A percentile compares a stretch with the other conserved stretches of the same genome.
These are phyloP conservation scores for Leptomonas seymouri DNA, from an alignment of 208 protist genomes.

Conservation along the genomic window DNA sequence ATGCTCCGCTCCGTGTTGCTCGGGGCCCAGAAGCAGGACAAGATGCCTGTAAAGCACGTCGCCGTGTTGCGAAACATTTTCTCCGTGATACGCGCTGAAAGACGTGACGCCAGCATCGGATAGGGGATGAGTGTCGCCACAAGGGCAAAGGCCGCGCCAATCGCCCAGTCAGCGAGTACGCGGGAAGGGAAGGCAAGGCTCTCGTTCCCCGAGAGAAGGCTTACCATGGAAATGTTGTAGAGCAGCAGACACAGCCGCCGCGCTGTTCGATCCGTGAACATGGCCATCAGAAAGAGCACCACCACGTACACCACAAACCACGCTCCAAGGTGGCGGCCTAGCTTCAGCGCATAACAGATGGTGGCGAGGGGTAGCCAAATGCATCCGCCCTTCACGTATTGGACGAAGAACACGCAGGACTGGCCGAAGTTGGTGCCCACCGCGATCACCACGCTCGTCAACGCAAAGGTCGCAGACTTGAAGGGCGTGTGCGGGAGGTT, in stretches of 20 bases:
- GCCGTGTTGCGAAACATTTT: constrained; percentile 49
- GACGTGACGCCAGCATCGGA: constrained; percentile 55
- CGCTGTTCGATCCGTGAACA: constrained; percentile 55
- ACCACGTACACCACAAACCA: constrained; percentile 75
- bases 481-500: constrained; percentile 39
- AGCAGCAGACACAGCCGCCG: constrained; percentile 66
- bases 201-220: constrained; percentile 43
- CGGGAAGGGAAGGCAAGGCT: constrained; percentile 40
- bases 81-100: constrained; percentile 32
- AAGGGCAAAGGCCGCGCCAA: constrained; percentile 63
- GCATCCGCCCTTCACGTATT: constrained; percentile 56
- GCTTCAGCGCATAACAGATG: constrained; percentile 42
- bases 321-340: constrained; percentile 44
- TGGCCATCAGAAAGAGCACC: constrained; percentile 63
- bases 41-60: constrained; percentile 62
- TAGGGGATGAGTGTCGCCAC: constrained; percentile 66
- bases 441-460: constrained; percentile 60
- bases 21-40: constrained; percentile 68
- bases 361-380: constrained; percentile 76
- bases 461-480: constrained; percentile 49
- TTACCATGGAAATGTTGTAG: constrained; percentile 65
- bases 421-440: constrained; percentile 56
- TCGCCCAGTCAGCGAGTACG: constrained; percentile 55
- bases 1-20: constrained; percentile 77
- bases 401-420: constrained; percentile 50